Conservation (phyloP, 2,329 filamentous ascomycete species). For the Metarhizium anisopliae region DNA sequence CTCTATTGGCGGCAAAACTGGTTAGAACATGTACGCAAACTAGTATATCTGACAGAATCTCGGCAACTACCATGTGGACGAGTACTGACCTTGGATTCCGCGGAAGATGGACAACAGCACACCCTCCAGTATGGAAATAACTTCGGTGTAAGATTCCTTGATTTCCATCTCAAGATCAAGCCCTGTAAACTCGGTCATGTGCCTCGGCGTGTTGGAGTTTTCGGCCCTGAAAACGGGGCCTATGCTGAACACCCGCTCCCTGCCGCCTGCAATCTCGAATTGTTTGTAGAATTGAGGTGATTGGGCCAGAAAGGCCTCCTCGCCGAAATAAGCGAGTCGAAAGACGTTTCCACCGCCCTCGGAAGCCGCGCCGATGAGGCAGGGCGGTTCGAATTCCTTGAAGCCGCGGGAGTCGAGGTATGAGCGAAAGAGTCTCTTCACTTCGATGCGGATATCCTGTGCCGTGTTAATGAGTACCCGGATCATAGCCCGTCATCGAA, state of each 20-base stretch:
- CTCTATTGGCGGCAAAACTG: conserved; percentile 1
- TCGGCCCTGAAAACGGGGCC: conserved; percentile 81
- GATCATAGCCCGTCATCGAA: not conserved
- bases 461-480: not conserved
- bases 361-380: conserved; percentile 79
- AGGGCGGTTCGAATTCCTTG: conserved; percentile 79
- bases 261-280: conserved; percentile 70
- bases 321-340: conserved; percentile 79
- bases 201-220: conserved; percentile 73
- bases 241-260: conserved; percentile 70
- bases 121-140: conserved; percentile 61
- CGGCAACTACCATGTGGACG: not conserved
- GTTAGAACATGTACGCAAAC: not conserved
- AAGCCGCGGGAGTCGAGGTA: conserved; percentile 72
- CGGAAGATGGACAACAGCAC: conserved; percentile 74
- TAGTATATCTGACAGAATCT: not conserved
- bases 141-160: conserved; percentile 68
- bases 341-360: conserved; percentile 94
- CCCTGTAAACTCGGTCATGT: conserved; percentile 82
- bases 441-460: conserved; percentile 37
- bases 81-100: conserved; percentile 24
- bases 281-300: conserved; percentile 85
- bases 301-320: conserved; percentile 71
- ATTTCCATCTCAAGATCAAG: conserved; percentile 90
- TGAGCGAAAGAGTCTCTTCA: conserved; percentile 60